These are phyloP conservation scores for Rhododendron simsii DNA, from an alignment of 148 eudicot genomes.

Conservation along the genomic window DNA sequence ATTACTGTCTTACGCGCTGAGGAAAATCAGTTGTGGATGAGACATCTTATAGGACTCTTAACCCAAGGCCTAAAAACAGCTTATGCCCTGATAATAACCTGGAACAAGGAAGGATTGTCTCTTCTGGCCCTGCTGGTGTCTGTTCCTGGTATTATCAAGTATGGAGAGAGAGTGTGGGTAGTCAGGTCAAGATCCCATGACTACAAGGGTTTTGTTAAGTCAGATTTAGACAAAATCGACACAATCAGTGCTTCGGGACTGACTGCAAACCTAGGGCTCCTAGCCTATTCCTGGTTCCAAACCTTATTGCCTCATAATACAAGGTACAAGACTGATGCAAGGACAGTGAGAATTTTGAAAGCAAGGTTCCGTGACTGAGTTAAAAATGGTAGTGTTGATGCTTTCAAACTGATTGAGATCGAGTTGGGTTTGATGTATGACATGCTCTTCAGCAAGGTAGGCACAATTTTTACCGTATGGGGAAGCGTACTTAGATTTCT, in stretches of 20 bases:
- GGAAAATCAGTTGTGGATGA: not conserved
- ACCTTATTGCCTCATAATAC: not conserved
- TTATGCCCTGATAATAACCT: not conserved
- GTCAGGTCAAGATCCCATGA: not conserved
- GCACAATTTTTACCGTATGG: not conserved
- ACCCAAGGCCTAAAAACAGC: not conserved
- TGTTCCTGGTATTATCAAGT: not conserved
- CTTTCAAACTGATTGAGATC: not conserved
- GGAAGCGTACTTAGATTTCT: not conserved
- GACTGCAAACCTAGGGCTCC: not conserved
- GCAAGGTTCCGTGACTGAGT: not conserved
- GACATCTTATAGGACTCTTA: not conserved
- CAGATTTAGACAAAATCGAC: not conserved
- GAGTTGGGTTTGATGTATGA: conserved; percentile 5
- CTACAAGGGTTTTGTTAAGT: not conserved
- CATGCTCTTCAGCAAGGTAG: conserved; percentile 2
- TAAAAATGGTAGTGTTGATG: too few relatives aligned
- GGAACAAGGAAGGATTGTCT: not conserved
- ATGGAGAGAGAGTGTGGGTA: conserved; percentile 2
- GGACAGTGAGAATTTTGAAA: not conserved
- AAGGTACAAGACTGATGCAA: not conserved
- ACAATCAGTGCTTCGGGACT: not conserved
- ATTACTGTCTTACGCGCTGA: not conserved
- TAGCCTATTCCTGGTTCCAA: not conserved
- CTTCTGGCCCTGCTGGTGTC: not conserved